Evolutionary conservation across 2,329 filamentous ascomycete species (phyloP), one percentile per base, ranked within the genome.

Genomic region (Claviceps quebecensis): DNA sequence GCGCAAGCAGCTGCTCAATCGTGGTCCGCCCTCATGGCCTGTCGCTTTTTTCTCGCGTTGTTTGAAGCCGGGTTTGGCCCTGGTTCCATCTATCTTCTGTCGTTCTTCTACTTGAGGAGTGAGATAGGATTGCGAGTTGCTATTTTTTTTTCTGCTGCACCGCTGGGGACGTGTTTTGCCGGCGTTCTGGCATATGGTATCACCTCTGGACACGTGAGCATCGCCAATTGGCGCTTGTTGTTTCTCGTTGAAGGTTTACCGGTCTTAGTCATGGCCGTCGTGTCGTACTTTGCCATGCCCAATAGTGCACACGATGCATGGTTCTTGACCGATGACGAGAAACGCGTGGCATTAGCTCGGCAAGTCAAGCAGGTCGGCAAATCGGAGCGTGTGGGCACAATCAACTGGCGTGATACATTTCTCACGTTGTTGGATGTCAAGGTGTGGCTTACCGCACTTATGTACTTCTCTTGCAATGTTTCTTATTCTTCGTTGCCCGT

Each of bases 101-200:
- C 63, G 1, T 66, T 67, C 55, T 67, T 67, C 55, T 67, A 67
- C 49, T 63, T 63, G 29, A 59, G 64, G 4, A 59, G 62, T 34
- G 65, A 68, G 44, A 53, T 67, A 0, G 65, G 65, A 0, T 54
- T 67, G 7, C 58, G 66, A 8, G 65, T 23, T n/a, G 52, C 51
- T 44, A 68, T 81, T 13, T 69, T 64, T 16, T 63, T 72, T 45
- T 77, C 78, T 1, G 83, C 63, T 4, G 81, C 81, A 0, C 81
- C 83, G 1, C 69, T 86, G 37, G 82, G 82, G 4, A 84, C 80
- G 52, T 80, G 77, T 0, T 86, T 85, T 58, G 79, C 81, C 0
- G 78, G 82, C 2, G 81, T 79, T 2, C 67, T 84, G 14, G 81
- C 81, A 1, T 83, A 80, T 53, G 78, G 74, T 4, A 84, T 86